Conservation (phyloP, 345 rosid genomes). For the Camelina hispida region DNA sequence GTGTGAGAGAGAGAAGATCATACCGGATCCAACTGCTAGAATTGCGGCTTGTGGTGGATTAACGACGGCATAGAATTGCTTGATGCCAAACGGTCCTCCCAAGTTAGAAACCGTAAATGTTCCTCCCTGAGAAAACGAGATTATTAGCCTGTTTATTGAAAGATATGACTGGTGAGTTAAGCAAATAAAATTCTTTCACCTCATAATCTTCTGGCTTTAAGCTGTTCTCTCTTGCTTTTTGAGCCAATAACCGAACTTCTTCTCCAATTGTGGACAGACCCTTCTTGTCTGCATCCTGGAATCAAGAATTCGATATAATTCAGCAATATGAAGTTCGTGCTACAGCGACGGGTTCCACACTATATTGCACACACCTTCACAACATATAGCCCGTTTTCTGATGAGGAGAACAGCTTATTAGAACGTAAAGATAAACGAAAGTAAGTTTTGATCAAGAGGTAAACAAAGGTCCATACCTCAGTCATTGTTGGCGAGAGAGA, state of each 20-base stretch:
- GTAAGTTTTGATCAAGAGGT: slow-evolving; percentile 18
- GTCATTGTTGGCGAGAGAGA: slow-evolving; percentile 99
- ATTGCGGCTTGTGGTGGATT: slow-evolving; percentile 98
- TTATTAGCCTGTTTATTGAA: not conserved
- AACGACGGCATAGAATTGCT: slow-evolving; percentile 91
- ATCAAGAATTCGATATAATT: slow-evolving; percentile 20
- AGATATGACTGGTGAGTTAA: not conserved
- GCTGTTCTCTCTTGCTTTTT: slow-evolving; percentile 87
- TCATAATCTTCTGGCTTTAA: slow-evolving; percentile 96
- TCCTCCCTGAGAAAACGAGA: slow-evolving; percentile 63
- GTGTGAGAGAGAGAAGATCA: slow-evolving; percentile 17
- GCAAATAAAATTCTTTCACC: slow-evolving; percentile 46
- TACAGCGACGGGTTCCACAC: not conserved
- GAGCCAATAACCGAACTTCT: slow-evolving; percentile 85
- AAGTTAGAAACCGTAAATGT: slow-evolving; percentile 94
- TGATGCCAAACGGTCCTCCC: slow-evolving; percentile 89
- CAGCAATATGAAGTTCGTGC: slow-evolving; percentile 23
- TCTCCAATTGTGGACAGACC: slow-evolving; percentile 81
- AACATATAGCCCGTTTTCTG: slow-evolving; percentile 91
- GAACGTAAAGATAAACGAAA: slow-evolving; percentile 14
- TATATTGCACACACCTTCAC: slow-evolving; percentile 61
- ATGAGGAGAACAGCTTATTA: slow-evolving; percentile 35
- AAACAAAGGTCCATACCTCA: slow-evolving; percentile 61
- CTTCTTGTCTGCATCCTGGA: slow-evolving; percentile 94
- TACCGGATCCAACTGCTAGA: slow-evolving; percentile 96